Conservation (phyloP, 208 protist genomes). For the Leishmania tarentolae region DNA sequence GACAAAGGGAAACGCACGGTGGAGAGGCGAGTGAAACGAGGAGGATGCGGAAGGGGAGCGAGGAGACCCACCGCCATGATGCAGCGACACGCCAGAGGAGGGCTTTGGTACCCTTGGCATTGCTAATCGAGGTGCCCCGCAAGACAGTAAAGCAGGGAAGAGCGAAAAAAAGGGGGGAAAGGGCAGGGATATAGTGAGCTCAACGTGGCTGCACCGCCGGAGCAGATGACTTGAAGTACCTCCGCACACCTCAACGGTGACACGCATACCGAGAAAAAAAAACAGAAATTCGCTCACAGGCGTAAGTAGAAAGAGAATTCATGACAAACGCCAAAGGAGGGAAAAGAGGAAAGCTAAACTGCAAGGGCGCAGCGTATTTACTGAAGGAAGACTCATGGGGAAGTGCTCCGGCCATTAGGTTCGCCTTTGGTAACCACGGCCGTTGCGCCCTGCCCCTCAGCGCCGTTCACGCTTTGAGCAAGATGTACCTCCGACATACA, state of each 20-base stretch:
- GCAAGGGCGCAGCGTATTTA: neutral
- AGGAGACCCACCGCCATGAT: neutral
- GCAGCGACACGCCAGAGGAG: neutral
- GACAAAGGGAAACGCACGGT: neutral
- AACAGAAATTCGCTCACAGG: neutral
- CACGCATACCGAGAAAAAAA: neutral
- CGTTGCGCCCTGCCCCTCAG: neutral
- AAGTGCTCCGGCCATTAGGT: neutral
- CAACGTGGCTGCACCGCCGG: neutral
- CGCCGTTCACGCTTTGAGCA: neutral
- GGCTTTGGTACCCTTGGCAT: neutral
- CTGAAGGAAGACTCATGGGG: neutral
- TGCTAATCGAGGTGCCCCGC: neutral
- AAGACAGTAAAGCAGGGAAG: constrained; percentile 12
- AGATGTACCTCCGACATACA: constrained; percentile 20
- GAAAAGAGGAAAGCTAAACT: neutral
- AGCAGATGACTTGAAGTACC: neutral
- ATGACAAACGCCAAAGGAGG: neutral
- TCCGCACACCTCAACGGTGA: neutral
- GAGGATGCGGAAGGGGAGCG: neutral
- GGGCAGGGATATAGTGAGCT: constrained; percentile 6
- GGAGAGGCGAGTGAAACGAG: neutral
- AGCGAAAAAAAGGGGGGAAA: constrained; percentile 18
- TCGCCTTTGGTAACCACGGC: neutral
- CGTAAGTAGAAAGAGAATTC: neutral